phyloP scores from a whole-genome alignment of 208 protist genomes.

The Trypanosoma caninum region DNA sequence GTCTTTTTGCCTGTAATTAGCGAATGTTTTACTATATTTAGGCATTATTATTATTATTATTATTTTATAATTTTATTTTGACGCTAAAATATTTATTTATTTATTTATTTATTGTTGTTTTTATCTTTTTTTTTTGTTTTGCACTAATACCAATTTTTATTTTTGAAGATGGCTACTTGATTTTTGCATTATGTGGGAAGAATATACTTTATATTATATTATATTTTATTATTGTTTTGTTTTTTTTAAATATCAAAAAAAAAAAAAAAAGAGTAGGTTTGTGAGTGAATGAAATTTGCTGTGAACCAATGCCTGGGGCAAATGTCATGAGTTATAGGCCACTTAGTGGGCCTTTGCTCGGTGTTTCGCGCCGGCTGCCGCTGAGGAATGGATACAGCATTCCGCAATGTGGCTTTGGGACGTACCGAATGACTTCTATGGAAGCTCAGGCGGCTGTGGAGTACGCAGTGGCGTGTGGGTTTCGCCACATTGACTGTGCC shows the following conservation, averaged over 20 bases:
- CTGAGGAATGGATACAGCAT: conserved; percentile 59
- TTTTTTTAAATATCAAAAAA: not conserved
- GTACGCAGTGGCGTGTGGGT: conserved; percentile 74
- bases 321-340: conserved; percentile 34
- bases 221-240: not conserved
- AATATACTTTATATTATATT: no score
- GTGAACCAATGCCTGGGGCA: conserved; percentile 18
- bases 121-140: conserved; percentile 22
- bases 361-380: conserved; percentile 22
- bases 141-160: conserved; percentile 17
- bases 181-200: not conserved
- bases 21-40: not conserved
- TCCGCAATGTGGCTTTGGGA: conserved; percentile 88
- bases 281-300: not conserved
- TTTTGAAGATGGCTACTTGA: conserved; percentile 4
- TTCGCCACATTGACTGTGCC: conserved; percentile 90
- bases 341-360: conserved; percentile 35
- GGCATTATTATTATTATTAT: conserved; percentile 18
- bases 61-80: conserved; percentile 17
- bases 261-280: not conserved
- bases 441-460: conserved; percentile 46
- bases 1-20: not conserved
- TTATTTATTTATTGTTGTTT: conserved; percentile 19
- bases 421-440: conserved; percentile 60
- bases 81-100: not conserved